Evolutionary conservation across 176 grass and related monocot species (phyloP), one percentile per base, ranked within the genome.

Genomic region (Thalia dealbata): DNA sequence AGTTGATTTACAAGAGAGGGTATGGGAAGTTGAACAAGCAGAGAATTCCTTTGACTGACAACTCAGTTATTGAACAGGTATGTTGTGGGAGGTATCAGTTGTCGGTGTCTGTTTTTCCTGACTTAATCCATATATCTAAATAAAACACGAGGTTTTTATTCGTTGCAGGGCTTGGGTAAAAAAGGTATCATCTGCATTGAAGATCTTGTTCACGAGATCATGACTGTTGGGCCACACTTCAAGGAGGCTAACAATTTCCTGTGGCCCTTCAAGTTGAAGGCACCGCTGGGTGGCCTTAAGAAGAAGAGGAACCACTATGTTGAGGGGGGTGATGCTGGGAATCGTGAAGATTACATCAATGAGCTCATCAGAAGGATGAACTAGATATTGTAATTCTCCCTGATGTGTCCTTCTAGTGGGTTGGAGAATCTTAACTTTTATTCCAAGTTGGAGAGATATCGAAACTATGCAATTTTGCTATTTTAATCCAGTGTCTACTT

Each of bases 281-380:
- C 46, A 19, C 70, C 70, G 0, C 32, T 72, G 70, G 45, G 70
- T 32, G 70, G 70, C 50, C 45, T 72, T 6, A 72, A 72, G 70
- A 72, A 72, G 70, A 72, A 52, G 46, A 54, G 70, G 11, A 72
- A 72, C 14, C 70, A 72, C 70, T 52, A 72, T 54, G 70, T 54
- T 52, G 46, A 72, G 25, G 70, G 70, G 9, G 70, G 70, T 14
- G 70, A 72, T 72, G 70, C 46, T 10, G 46, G 48, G 54, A 72
- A 72, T 15, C 70, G 46, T 29, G 70, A 72, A 14, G 23, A 54
- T 52, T 72, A 72, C 14, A 72, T 72, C 43, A 72, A 72, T 54
- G 70, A 72, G 26, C 70, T 54, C 70, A 72, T 72, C 70, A 72
- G 70, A 54, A 72, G 46, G 70, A 72, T 72, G 70, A 72, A 72